phyloP scores from a whole-genome alignment of 495 filamentous ascomycete species.

The Paragyromitra xinjiangensis region DNA sequence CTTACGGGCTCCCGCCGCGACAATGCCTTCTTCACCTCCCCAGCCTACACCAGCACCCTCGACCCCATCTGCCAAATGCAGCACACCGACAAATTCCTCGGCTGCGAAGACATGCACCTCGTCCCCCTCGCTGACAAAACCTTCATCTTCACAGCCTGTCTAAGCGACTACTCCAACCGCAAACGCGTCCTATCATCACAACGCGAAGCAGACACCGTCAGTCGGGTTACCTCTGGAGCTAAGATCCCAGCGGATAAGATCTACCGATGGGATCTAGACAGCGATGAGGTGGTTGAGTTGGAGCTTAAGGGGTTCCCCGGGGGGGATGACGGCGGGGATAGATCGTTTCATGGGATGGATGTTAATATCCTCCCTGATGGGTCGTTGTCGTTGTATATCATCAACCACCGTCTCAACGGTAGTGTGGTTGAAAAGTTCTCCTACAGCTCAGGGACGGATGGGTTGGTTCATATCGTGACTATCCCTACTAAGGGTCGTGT shows the following conservation, averaged over 20 bases:
- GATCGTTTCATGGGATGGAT: constrained; percentile 49
- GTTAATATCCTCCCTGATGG: constrained; percentile 38
- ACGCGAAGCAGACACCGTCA: constrained; percentile 8
- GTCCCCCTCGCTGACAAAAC: constrained; percentile 15
- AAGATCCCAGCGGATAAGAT: constrained; percentile 44
- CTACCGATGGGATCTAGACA: constrained; percentile 52
- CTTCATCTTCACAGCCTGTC: constrained; percentile 49
- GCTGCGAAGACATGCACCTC: constrained; percentile 56
- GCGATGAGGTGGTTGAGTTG: constrained; percentile 43
- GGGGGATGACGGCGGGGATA: constrained; percentile 14
- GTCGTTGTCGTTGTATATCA: constrained; percentile 42
- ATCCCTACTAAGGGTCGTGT: constrained; percentile 12
- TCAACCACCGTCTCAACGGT: constrained; percentile 49
- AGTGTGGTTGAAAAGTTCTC: constrained; percentile 52
- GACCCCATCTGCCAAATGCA: constrained; percentile 48
- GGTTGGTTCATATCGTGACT: constrained; percentile 10
- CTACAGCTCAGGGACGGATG: constrained; percentile 36
- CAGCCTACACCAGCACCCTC: constrained; percentile 55
- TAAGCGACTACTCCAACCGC: constrained; percentile 28
- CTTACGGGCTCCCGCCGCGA: constrained; percentile 44
- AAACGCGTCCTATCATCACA: not conserved
- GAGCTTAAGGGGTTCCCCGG: constrained; percentile 38
- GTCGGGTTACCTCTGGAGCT: not conserved
- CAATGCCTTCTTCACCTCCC: constrained; percentile 18
- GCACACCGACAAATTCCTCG: constrained; percentile 43